These are phyloP conservation scores for Hanseniaspora nectarophila DNA, from an alignment of 805 yeast genomes.

Conservation along the genomic window DNA sequence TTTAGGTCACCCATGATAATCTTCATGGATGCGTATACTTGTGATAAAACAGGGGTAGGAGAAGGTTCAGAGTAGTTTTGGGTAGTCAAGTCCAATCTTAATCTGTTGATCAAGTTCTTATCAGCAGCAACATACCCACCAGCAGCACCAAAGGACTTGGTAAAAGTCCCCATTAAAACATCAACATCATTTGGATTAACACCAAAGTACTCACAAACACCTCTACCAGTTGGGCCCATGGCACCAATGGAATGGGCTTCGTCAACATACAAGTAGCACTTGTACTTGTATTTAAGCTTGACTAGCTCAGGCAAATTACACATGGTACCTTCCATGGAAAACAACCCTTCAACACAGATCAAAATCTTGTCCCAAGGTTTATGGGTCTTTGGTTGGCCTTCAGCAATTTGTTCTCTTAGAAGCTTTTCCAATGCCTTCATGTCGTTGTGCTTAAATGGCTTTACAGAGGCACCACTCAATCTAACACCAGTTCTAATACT, in stretches of 20 bases:
- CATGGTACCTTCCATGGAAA: slow-evolving; percentile 86
- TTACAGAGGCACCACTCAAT: slow-evolving; percentile 82
- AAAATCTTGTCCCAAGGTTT: slow-evolving; percentile 89
- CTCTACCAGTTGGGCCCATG: slow-evolving; percentile 88
- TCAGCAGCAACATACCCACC: slow-evolving; percentile 93
- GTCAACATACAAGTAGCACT: slow-evolving; percentile 81
- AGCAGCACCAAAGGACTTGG: slow-evolving; percentile 96
- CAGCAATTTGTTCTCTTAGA: slow-evolving; percentile 72
- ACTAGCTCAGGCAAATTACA: slow-evolving; percentile 67
- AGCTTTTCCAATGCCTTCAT: slow-evolving; percentile 66
- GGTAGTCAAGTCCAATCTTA: slow-evolving; percentile 62
- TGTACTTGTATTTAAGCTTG: slow-evolving; percentile 68
- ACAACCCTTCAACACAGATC: slow-evolving; percentile 83
- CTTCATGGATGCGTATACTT: slow-evolving; percentile 66
- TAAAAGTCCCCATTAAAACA: slow-evolving; percentile 91
- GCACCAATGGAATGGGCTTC: slow-evolving; percentile 99
- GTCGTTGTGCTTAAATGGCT: slow-evolving; percentile 85
- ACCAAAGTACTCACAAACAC: slow-evolving; percentile 87
- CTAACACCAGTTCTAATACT: slow-evolving; percentile 93
- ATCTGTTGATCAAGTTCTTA: slow-evolving; percentile 54
- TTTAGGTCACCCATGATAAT: slow-evolving; percentile 70
- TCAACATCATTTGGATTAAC: slow-evolving; percentile 68
- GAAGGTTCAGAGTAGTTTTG: slow-evolving; percentile 71
- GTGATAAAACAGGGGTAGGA: slow-evolving; percentile 85
- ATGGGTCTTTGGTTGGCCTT: slow-evolving; percentile 89